Base-by-base conservation (phyloP, 2,329 filamentous ascomycete species). In the Stromatinia cepivora region DNA sequence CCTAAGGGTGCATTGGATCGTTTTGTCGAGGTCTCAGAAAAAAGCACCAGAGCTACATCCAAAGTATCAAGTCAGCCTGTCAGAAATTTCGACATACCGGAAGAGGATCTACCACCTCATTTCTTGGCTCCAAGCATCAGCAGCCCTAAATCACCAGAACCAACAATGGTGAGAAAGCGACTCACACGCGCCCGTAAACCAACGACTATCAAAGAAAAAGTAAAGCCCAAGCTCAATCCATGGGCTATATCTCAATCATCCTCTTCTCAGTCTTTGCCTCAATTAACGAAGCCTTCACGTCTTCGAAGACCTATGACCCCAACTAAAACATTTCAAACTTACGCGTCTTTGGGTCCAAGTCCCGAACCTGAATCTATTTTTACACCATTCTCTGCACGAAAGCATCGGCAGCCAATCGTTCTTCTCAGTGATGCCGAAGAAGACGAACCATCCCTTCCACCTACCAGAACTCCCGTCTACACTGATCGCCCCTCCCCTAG, bases 1-100 rank as follows among this genome's bases (percentile, higher is more conserved):
- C 73, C 77, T 46, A 72, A 73, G 52, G 79, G 78, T 36, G 76
- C 78, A 22, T 70, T 81, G 64, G 77, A 80, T 70, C 72, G 70
- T 65, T 81, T 75, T 66, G 71, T 81, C 28, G 76, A 74, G 22
- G 59, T 75, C 17, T 74, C 74, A 15, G 79, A 79, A 68, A 69
- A 73, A 53, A 62, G 45, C 8, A 36, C 69, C n/a, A 71, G 53
- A 48, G 54, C 61, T 1, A 56, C 20, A 22, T 48, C 28, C 1
- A 72, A 72, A 59, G 65, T 62, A 48, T 36, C 58, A 11, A 50
- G 42, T 59, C 69, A 46, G 28, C 31, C 42, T 50, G 15, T n/a
- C 25, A 39, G 5, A 25, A 22, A 50, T 36, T 39, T 54, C 25
- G 58, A 56, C 20, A 2, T 46, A 50, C 8, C 25, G 8, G 53